Percentiles rank a stretch among this genome's conserved stretches.
Conservation (phyloP, 148 eudicot species). For the Silene uniflora region DNA sequence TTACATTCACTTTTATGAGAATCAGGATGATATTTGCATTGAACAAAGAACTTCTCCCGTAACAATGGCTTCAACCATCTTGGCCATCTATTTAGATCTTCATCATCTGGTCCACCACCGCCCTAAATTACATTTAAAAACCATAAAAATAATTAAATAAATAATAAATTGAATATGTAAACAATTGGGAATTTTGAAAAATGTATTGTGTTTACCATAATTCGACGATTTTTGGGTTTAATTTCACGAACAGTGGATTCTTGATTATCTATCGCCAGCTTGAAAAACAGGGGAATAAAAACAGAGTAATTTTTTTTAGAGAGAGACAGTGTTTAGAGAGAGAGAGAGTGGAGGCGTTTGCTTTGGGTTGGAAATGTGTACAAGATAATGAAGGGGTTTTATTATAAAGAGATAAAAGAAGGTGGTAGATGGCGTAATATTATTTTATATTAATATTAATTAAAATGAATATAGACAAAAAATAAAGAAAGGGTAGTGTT, state of each 20-base stretch:
- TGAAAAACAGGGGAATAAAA: constrained; percentile 28
- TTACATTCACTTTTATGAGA: constrained; percentile 91
- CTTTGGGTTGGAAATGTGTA: constrained; percentile 20
- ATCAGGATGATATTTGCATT: constrained; percentile 66
- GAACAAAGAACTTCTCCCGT: constrained; percentile 60
- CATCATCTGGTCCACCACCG: constrained; percentile 63
- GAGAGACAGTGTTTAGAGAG: constrained; percentile 18
- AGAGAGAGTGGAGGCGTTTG: constrained; percentile 31
- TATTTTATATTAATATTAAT: neutral
- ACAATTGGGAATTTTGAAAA: too few species aligned
- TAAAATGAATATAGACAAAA: neutral
- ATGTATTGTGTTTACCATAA: constrained; percentile 45
- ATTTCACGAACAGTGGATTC: constrained; percentile 59
- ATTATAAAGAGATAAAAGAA: constrained; percentile 22
- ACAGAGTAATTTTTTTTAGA: constrained; percentile 15
- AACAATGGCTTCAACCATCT: constrained; percentile 73
- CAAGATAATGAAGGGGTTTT: constrained; percentile 10
- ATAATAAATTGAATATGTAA: too few species aligned
- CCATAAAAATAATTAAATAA: too few species aligned
- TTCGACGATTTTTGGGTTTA: constrained; percentile 74
- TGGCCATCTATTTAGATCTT: constrained; percentile 75
- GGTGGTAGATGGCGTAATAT: constrained; percentile 37
- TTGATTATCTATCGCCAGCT: constrained; percentile 80
- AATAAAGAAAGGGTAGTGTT: constrained; percentile 28
- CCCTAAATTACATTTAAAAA: constrained; percentile 23